Conservation (phyloP, 2,329 filamentous ascomycete species). For the Ascochyta pisi region DNA sequence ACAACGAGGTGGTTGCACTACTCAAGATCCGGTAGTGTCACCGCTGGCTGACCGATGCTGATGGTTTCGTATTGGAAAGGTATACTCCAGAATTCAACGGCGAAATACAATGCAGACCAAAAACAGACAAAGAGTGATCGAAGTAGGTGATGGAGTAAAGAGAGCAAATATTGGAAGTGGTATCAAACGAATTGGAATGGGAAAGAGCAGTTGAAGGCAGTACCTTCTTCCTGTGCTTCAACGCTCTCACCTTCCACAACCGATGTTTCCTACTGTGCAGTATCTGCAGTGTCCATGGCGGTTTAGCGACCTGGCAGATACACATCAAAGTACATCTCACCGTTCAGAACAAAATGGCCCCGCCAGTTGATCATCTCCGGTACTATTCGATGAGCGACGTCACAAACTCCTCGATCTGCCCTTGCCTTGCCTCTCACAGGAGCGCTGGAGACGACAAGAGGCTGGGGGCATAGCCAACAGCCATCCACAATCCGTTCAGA, state of each 20-base stretch:
- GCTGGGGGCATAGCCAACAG: not conserved
- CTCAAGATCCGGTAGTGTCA: not conserved
- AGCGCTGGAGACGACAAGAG: not conserved
- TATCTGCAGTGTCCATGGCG: not conserved
- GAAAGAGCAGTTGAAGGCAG: not conserved
- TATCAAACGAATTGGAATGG: not conserved
- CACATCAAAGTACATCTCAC: not conserved
- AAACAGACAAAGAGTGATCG: not conserved
- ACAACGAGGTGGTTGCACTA: not conserved
- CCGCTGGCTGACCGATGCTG: not conserved
- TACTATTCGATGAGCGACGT: not conserved
- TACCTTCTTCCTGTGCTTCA: not conserved
- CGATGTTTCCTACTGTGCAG: not conserved
- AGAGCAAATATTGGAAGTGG: not conserved
- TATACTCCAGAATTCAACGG: slow-evolving; percentile 8
- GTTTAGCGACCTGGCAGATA: not conserved
- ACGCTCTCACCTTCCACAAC: not conserved
- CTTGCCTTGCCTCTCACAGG: not conserved
- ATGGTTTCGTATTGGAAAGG: not conserved
- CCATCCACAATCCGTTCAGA: not conserved
- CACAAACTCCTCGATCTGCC: not conserved
- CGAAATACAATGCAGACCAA: slow-evolving; percentile 6
- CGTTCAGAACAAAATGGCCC: not conserved
- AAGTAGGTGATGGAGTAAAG: not conserved
- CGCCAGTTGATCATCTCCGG: not conserved